Evolutionary conservation across 176 grass and related monocot genomes (phyloP).

Genomic region (Chloris gayana): DNA sequence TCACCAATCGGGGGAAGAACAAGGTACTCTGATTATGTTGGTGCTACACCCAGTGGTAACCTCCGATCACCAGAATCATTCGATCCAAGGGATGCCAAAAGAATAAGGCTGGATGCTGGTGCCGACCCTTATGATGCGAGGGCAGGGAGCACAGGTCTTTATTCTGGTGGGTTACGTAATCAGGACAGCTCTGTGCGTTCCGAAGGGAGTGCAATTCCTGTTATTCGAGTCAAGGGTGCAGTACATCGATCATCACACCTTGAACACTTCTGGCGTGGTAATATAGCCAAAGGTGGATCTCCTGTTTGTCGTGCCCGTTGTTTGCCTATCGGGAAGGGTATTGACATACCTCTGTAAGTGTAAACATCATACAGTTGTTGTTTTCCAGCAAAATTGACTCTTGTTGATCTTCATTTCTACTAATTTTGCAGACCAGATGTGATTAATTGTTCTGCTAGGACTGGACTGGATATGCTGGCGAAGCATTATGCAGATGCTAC

Average conservation of each 20-base stretch:
- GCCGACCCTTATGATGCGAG: conserved; percentile 47
- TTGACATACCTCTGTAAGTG: conserved; percentile 78
- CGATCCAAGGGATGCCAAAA: conserved; percentile 64
- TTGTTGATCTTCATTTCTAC: conserved; percentile 24
- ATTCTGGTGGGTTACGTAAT: conserved; percentile 34
- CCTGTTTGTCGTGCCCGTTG: conserved; percentile 90
- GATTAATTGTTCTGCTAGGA: conserved; percentile 87
- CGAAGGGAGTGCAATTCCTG: conserved; percentile 52
- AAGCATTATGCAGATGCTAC: conserved; percentile 74
- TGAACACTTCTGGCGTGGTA: conserved; percentile 69
- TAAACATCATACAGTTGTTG: conserved; percentile 20
- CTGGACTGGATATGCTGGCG: conserved; percentile 81
- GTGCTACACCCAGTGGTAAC: conserved; percentile 51
- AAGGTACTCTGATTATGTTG: conserved; percentile 48
- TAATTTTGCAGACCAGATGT: conserved; percentile 62
- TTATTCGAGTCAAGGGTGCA: conserved; percentile 54
- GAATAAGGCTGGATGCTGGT: conserved; percentile 47
- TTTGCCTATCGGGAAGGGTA: conserved; percentile 71
- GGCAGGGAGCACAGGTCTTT: conserved; percentile 31
- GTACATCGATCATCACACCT: conserved; percentile 48
- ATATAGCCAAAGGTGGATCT: conserved; percentile 83
- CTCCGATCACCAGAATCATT: conserved; percentile 57
- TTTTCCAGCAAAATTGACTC: conserved; percentile 25
- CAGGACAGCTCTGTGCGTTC: conserved; percentile 41
- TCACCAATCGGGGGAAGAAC: conserved; percentile 36